A percentile compares a stretch with the other conserved stretches of the same genome.
Conservation (phyloP, 495 filamentous ascomycete genomes). For the Lasiosphaeria miniovina region DNA sequence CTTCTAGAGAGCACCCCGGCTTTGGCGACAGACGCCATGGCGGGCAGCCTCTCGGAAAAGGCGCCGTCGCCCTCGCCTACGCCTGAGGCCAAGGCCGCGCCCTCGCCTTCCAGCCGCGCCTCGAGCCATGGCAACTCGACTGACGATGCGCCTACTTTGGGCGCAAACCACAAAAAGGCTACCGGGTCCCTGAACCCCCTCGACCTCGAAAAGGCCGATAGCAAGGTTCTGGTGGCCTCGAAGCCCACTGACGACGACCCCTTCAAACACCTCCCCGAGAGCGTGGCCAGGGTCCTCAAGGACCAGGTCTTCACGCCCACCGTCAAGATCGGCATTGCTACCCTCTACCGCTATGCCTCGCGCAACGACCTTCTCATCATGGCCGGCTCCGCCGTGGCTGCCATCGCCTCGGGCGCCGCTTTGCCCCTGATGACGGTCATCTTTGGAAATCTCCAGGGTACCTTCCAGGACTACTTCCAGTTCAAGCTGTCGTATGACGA, state of each 20-base stretch:
- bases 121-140: slow-evolving; percentile 35
- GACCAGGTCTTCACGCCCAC: slow-evolving; percentile 67
- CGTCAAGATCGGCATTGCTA: slow-evolving; percentile 61
- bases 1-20: too few relatives aligned
- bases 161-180: slow-evolving; percentile 3
- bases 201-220: slow-evolving; percentile 49
- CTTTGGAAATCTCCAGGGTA: slow-evolving; percentile 72
- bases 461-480: slow-evolving; percentile 63
- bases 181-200: background rate
- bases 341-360: slow-evolving; percentile 78
- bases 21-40: slow-evolving; percentile 15
- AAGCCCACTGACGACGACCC: slow-evolving; percentile 47
- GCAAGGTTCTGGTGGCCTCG: slow-evolving; percentile 37
- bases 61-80: slow-evolving; percentile 15
- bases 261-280: slow-evolving; percentile 52
- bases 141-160: slow-evolving; percentile 24
- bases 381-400: slow-evolving; percentile 57
- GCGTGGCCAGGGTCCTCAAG: slow-evolving; percentile 64
- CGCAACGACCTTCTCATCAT: slow-evolving; percentile 72
- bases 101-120: slow-evolving; percentile 22
- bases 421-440: slow-evolving; percentile 86
- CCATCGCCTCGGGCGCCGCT: slow-evolving; percentile 76
- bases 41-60: slow-evolving; percentile 29
- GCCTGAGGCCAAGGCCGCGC: slow-evolving; percentile 31
- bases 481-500: slow-evolving; percentile 43